Evolutionary conservation across 306 rosid species (phyloP).

Genomic region (Medicago lupulina): DNA sequence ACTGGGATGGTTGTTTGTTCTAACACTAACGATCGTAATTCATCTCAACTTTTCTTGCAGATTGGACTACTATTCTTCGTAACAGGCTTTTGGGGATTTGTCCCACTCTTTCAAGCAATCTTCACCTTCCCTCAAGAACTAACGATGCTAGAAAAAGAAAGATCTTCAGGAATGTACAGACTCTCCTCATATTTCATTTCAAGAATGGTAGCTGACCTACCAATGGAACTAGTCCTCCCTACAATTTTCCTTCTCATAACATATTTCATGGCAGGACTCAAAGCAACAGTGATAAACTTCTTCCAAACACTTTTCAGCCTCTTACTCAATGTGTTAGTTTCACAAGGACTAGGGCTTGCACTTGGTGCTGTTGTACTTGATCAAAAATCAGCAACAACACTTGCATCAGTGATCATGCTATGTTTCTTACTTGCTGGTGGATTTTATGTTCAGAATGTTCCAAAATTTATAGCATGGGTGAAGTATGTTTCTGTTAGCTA

Average conservation of each 20-base stretch:
- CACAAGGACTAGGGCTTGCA: conserved; percentile 78
- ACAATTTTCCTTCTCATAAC: conserved; percentile 52
- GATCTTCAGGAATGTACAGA: conserved; percentile 74
- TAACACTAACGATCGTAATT: background rate
- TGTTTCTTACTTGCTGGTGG: conserved; percentile 65
- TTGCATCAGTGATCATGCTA: conserved; percentile 71
- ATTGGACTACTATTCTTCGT: conserved; percentile 60
- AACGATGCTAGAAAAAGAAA: conserved; percentile 66
- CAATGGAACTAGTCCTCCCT: conserved; percentile 76
- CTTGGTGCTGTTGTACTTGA: conserved; percentile 70
- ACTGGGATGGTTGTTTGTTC: too few species aligned
- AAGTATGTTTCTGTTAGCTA: conserved; percentile 58
- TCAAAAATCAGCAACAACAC: conserved; percentile 57
- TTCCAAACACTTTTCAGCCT: conserved; percentile 44
- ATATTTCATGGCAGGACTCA: conserved; percentile 71
- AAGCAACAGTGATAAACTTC: conserved; percentile 34
- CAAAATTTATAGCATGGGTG: conserved; percentile 63
- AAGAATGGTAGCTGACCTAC: conserved; percentile 59
- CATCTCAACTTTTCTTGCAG: conserved; percentile 44
- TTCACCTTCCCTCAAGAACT: conserved; percentile 73
- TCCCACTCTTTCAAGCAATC: conserved; percentile 66
- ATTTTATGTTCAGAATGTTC: conserved; percentile 66
- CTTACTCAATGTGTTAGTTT: conserved; percentile 57
- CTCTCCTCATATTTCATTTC: conserved; percentile 78
- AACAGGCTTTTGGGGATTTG: conserved; percentile 63